Conservation (phyloP, 805 yeast species). For the Candida coleopterorum region DNA sequence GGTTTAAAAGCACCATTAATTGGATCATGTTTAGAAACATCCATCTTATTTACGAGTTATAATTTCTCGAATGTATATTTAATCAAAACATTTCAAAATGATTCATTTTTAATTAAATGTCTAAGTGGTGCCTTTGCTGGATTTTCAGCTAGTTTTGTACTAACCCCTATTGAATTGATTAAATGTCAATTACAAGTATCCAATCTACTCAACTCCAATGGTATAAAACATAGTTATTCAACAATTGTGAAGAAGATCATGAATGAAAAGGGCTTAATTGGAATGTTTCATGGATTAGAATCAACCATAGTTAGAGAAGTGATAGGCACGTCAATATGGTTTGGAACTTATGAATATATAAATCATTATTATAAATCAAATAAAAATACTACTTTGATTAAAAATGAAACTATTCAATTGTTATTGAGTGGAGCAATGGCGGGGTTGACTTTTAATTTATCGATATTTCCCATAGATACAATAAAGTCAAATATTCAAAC, state of each 20-base stretch:
- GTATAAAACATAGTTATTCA: slow-evolving; percentile 16
- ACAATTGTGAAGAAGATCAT: slow-evolving; percentile 35
- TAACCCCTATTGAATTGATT: slow-evolving; percentile 89
- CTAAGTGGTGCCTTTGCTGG: slow-evolving; percentile 82
- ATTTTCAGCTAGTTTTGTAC: slow-evolving; percentile 69
- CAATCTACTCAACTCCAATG: slow-evolving; percentile 14
- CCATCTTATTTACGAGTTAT: slow-evolving; percentile 69
- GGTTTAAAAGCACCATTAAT: slow-evolving; percentile 78
- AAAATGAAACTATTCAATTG: slow-evolving; percentile 46
- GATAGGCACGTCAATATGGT: slow-evolving; percentile 92
- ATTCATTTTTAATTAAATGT: slow-evolving; percentile 40
- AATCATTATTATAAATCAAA: slow-evolving; percentile 30
- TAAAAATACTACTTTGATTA: slow-evolving; percentile 11
- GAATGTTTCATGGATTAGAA: slow-evolving; percentile 84
- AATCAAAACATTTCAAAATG: slow-evolving; percentile 15
- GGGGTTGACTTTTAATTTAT: slow-evolving; percentile 74
- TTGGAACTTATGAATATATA: slow-evolving; percentile 75
- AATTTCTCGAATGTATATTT: slow-evolving; percentile 32
- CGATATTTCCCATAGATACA: slow-evolving; percentile 87
- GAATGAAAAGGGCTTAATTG: slow-evolving; percentile 52
- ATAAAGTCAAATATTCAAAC: slow-evolving; percentile 85
- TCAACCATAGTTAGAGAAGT: slow-evolving; percentile 80
- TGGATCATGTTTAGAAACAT: slow-evolving; percentile 89
- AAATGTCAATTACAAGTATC: slow-evolving; percentile 84
- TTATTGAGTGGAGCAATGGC: slow-evolving; percentile 81